Conservation (phyloP, 441 rosid species). For the Pelargonium myrrhifolium region DNA sequence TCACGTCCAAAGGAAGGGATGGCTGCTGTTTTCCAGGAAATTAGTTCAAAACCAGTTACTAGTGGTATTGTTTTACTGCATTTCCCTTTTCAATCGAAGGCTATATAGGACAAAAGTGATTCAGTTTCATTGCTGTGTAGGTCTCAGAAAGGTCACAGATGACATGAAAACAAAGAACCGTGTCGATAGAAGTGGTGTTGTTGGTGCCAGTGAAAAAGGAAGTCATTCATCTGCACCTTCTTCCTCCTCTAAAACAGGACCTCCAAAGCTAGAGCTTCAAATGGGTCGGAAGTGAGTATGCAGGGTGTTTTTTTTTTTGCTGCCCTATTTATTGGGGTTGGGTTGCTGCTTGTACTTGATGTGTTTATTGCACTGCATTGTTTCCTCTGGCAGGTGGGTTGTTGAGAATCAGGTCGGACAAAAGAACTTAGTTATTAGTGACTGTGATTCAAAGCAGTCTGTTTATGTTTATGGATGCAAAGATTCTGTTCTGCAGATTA, state of each 20-base stretch:
- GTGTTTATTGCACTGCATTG: conserved; percentile 9
- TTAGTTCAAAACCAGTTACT: conserved; percentile 59
- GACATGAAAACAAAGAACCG: conserved; percentile 94
- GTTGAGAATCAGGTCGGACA: conserved; percentile 90
- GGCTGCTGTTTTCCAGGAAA: conserved; percentile 90
- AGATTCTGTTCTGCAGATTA: conserved; percentile 89
- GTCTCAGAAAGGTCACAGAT: conserved; percentile 74
- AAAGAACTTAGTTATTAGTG: conserved; percentile 72
- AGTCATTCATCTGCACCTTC: conserved; percentile 40
- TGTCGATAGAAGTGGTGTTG: conserved; percentile 61
- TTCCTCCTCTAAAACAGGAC: conserved; percentile 63
- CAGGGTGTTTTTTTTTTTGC: conserved; percentile 5
- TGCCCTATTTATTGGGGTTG: conserved; percentile 8
- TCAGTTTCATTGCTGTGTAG: conserved; percentile 30
- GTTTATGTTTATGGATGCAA: conserved; percentile 93
- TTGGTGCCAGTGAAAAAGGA: conserved; percentile 49
- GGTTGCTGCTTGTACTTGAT: conserved; percentile 7
- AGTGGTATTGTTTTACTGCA: conserved; percentile 36
- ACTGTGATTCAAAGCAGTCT: conserved; percentile 87
- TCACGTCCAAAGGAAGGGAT: conserved; percentile 81
- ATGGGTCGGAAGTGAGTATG: conserved; percentile 89
- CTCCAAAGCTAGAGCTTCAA: conserved; percentile 90
- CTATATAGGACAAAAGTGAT: conserved; percentile 9
- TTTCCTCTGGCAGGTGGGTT: conserved; percentile 59
- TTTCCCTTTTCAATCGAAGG: conserved; percentile 16